Evolutionary conservation across 2,329 filamentous ascomycete genomes (phyloP).

Genomic region (Fusarium domesticum): DNA sequence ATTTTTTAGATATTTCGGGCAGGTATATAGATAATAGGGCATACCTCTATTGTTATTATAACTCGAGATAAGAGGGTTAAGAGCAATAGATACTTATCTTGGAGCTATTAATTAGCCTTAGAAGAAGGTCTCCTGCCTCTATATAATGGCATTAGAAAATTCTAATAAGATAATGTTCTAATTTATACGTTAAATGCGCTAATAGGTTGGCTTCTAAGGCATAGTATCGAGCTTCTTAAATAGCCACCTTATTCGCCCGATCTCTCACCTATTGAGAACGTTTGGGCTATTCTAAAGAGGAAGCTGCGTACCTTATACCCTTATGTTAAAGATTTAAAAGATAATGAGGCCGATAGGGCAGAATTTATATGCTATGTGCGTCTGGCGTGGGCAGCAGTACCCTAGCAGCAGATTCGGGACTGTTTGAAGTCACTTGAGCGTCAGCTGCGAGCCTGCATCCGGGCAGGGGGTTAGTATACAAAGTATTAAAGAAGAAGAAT

Average conservation of each 20-base stretch:
- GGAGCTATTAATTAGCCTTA: no score
- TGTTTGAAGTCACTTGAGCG: neutral
- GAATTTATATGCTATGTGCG: neutral
- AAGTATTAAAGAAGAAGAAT: no score
- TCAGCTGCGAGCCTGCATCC: neutral
- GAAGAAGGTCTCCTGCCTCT: no score
- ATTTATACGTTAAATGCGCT: no score
- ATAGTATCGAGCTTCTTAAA: neutral
- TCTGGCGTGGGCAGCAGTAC: neutral
- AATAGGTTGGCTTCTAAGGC: no score
- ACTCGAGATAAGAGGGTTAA: no score
- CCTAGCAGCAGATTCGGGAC: neutral
- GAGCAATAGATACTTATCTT: no score
- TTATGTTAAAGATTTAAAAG: neutral
- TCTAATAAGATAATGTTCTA: no score
- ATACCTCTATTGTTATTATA: no score
- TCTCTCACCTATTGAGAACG: neutral
- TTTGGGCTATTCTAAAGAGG: neutral
- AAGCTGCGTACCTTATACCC: neutral
- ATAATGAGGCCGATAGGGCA: neutral
- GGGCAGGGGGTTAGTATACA: neutral
- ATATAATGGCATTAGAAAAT: no score
- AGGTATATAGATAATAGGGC: no score
- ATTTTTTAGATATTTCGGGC: no score
- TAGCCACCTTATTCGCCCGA: neutral